These are phyloP conservation scores for Symbiodinium natans DNA, from an alignment of 73 alveolate species.

Conservation along the genomic window DNA sequence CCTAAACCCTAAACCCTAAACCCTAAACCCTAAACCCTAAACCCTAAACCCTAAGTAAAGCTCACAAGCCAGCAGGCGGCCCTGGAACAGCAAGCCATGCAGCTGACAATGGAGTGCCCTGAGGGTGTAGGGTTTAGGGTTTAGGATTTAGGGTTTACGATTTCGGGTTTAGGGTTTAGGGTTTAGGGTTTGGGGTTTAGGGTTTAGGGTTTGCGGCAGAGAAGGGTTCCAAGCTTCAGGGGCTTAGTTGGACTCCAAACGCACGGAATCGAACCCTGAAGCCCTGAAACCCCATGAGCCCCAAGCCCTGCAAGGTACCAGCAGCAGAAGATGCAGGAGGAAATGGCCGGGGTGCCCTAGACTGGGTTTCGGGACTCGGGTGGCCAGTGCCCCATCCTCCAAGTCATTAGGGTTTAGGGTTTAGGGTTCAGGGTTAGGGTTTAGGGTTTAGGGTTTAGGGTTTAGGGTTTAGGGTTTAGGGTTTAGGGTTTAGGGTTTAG, in stretches of 20 bases:
- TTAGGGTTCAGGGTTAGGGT: too few relatives aligned
- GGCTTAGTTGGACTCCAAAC: neutral
- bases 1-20: too few relatives aligned
- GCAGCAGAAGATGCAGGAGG: slow-evolving; percentile 93
- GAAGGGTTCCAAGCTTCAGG: neutral
- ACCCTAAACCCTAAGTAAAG: neutral
- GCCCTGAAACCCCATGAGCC: too few relatives aligned
- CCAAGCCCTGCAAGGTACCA: slow-evolving; percentile 31
- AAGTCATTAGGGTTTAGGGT: too few relatives aligned
- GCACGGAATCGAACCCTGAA: neutral
- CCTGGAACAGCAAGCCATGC: slow-evolving; percentile 89
- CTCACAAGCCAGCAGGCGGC: slow-evolving; percentile 17
- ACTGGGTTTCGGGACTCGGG: neutral
- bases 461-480: too few relatives aligned
- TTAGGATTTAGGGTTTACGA: neutral
- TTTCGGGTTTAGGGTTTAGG: neutral
- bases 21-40: neutral
- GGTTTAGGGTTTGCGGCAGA: neutral
- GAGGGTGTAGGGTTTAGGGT: neutral
- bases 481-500: too few relatives aligned
- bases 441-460: too few relatives aligned
- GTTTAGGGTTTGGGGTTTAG: neutral
- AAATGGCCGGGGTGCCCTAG: slow-evolving; percentile 23
- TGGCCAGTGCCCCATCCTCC: too few relatives aligned
- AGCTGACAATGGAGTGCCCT: slow-evolving; percentile 89